Base-by-base conservation (phyloP, 345 rosid species). In the Eutrema yunnanense region DNA sequence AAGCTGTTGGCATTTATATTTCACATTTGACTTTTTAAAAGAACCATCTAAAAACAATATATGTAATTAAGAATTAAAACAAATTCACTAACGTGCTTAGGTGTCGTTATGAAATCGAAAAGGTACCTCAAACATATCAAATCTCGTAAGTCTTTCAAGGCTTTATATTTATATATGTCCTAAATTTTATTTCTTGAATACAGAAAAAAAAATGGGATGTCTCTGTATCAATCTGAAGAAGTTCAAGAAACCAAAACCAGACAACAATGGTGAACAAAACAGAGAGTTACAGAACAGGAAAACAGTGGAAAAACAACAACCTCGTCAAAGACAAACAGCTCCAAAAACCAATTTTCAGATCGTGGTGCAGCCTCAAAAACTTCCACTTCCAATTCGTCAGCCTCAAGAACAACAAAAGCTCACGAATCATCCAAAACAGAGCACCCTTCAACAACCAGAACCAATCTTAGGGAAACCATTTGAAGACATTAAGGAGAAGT, bases 391-490 rank as follows among this genome's bases (percentile, higher is more conserved):
- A 14, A 0, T 55, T 57, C 55, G 70, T 53, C 40, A 68, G 37
- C 58, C 70, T 69, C 74, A 75, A 75, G 74, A 68, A 68, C 65
- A 69, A 6, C 29, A 69, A 37, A 54, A 75, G 51, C 19, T 30
- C 22, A 66, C 9, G 1, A 48, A 32, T 73, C 43, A 57, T 14
- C 46, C 5, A 37, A 55, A 65, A 29, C 65, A 46, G 3, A 64
- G 5, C 27, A 64, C 0, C 2, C 6, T 57, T 32, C 79, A 50
- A 47, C 73, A 51, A 61, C 74, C 82, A 29, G 85, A 82, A 4
- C 77, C 86, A 8, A 82, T 92, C 30, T 81, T 89, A n/a, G 96
- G 86, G 0, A 86, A 85, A 54, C 87, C 92, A 19, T 85, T 86
- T 70, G 96, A 87, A 33, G 94, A 92, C 63, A 73, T 92, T 62